Conservation (phyloP, 768 basidiomycete species). For the Lactarius tabidus region DNA sequence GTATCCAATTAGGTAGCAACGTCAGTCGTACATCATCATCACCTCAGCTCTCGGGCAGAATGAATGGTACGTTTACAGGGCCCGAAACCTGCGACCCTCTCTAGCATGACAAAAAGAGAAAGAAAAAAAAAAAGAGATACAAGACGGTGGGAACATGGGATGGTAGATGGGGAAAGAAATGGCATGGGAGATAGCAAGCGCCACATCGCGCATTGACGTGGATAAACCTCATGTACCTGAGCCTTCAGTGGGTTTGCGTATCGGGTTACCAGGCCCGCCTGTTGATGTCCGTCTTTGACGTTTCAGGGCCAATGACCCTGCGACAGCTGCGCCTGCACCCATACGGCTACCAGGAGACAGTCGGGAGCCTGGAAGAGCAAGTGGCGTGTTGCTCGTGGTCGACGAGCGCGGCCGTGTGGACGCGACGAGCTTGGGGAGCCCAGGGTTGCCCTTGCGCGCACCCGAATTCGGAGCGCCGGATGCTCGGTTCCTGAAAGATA, state of each 20-base stretch:
- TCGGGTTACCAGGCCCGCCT: conserved; percentile 16
- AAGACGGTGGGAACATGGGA: conserved; percentile 12
- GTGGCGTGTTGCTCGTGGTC: conserved; percentile 56
- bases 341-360: conserved; percentile 35
- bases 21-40: conserved; percentile 21
- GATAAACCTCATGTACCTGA: conserved; percentile 13
- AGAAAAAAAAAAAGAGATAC: conserved; percentile 10
- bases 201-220: conserved; percentile 1
- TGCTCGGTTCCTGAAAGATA: conserved; percentile 62
- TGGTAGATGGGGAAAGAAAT: conserved; percentile 7
- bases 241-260: conserved; percentile 19
- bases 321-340: conserved; percentile 26
- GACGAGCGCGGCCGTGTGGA: conserved; percentile 68
- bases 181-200: conserved; percentile 1
- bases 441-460: conserved; percentile 56
- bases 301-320: conserved; percentile 52
- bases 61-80: conserved; percentile 20
- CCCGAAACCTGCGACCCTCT: conserved; percentile 9
- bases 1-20: conserved; percentile 22
- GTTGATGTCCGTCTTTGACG: conserved; percentile 73
- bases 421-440: conserved; percentile 71
- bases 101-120: conserved; percentile 4
- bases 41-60: conserved; percentile 12
- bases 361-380: conserved; percentile 42
- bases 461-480: conserved; percentile 66